These are phyloP conservation scores for Eucalyptus curtisii DNA, from an alignment of 345 rosid genomes.

Conservation along the genomic window DNA sequence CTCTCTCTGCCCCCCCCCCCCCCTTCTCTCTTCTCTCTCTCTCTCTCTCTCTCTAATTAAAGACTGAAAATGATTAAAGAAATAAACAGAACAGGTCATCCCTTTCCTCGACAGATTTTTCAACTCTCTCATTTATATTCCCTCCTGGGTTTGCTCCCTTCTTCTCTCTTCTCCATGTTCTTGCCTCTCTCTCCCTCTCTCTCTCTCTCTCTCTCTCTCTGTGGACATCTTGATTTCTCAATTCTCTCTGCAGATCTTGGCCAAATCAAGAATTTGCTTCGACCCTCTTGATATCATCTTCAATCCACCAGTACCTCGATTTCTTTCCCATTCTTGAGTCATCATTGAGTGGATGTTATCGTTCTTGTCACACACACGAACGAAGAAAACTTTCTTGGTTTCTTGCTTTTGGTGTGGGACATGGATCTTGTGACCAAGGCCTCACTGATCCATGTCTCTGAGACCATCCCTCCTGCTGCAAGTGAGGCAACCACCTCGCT, in stretches of 20 bases:
- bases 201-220: not conserved
- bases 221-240: not conserved
- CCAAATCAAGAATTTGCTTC: not conserved
- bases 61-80: not conserved
- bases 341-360: not conserved
- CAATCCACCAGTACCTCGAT: not conserved
- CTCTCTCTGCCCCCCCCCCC: not conserved
- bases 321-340: not conserved
- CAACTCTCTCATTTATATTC: not conserved
- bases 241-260: not conserved
- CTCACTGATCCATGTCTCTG: slow-evolving; percentile 5
- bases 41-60: not conserved
- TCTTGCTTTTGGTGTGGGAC: not conserved
- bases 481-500: slow-evolving; percentile 9
- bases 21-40: not conserved
- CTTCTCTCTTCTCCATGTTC: slow-evolving; percentile 11
- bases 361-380: not conserved
- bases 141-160: not conserved
- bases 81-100: not conserved
- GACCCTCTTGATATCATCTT: not conserved
- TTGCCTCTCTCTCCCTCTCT: not conserved
- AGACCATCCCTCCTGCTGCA: slow-evolving; percentile 15
- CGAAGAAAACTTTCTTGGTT: not conserved
- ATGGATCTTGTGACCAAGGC: slow-evolving; percentile 36
- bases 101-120: not conserved